Base-by-base conservation (phyloP, 2,329 filamentous ascomycete species). In the Aspergillus brasiliensis region DNA sequence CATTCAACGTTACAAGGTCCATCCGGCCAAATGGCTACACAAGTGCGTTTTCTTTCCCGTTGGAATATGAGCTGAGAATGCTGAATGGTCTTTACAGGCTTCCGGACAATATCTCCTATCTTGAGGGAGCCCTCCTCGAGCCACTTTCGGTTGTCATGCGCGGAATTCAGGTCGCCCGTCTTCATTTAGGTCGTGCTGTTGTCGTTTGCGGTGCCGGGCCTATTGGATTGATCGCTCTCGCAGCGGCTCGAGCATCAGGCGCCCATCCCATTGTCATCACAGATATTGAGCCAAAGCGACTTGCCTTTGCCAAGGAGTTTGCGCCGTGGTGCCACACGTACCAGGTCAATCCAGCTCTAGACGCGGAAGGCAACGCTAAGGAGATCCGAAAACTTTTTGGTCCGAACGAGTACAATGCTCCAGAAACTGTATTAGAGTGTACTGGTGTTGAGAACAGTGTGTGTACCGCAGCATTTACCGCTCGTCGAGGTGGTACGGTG, bases 401-500 rank as follows among this genome's bases (percentile, higher is more conserved):
- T 7, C 8, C 63, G 0, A 76, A 78, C 5, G 84, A 88, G 65
- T 87, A 87, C 65, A 74, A 75, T 10, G 83, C 84, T 25, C 86
- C 87, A 0, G 77, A 83, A 11, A 83, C 83, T 0, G 83, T 88
- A 2, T 77, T 89, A 2, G 87, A 89, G 72, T 90, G 87, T 65
- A 90, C 87, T 0, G 87, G 87, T 0, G 83, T 88, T 0, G 86
- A 90, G 73, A 86, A 81, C 66, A 88, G 85, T 66, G 79, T 89
- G 8, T 78, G 81, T 61, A 87, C 85, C 3, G 86, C 85, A 1
- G 81, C 81, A 5, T 88, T 81, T 62, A 79, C 81, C 8, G 85
- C 81, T 5, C 77, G 86, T 17, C 77, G 85, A 56, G 86, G 86
- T 5, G 87, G 87, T 0, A 80, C 80, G 0, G 76, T 89, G 19